Percentiles rank a stretch among this genome's conserved stretches.
Conservation (phyloP, 2,329 filamentous ascomycete species). For the Fusarium keratoplasticum region DNA sequence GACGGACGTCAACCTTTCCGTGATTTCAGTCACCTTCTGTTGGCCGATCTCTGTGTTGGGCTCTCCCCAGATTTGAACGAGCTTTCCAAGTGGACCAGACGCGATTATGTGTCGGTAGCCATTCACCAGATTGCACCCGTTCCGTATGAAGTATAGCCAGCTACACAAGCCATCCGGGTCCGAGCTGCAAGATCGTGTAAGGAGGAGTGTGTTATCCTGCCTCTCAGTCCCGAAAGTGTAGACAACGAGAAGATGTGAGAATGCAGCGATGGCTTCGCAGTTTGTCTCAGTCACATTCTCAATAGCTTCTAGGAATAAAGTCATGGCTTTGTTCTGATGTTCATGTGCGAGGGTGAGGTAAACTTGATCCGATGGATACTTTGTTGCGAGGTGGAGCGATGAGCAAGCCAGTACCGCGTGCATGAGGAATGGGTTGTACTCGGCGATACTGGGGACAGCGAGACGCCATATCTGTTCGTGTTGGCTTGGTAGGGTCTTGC, state of each 20-base stretch:
- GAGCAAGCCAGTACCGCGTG: constrained; percentile 16
- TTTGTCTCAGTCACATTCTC: not conserved
- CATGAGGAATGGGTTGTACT: constrained; percentile 4
- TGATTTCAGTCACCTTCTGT: not conserved
- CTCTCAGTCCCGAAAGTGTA: constrained; percentile 8
- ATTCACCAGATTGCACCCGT: constrained; percentile 12
- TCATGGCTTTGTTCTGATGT: constrained; percentile 14
- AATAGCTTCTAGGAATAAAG: constrained; percentile 8
- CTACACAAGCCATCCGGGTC: not conserved
- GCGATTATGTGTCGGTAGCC: constrained; percentile 6
- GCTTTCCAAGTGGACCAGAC: not conserved
- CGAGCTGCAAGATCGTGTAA: not conserved
- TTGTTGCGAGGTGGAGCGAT: constrained; percentile 14
- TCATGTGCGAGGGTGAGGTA: not conserved
- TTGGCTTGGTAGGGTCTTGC: constrained; percentile 1
- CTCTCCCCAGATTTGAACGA: constrained; percentile 13
- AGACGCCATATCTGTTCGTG: not conserved
- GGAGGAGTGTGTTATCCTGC: not conserved
- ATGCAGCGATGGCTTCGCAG: constrained; percentile 11
- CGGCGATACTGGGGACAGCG: not conserved
- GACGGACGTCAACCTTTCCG: not conserved
- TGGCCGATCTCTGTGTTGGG: not conserved
- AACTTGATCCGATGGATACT: not conserved
- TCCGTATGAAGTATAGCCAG: constrained; percentile 22
- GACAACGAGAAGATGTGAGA: constrained; percentile 14